Base-by-base conservation (phyloP, 805 yeast genomes). In the Kazachstania psychrophila region DNA sequence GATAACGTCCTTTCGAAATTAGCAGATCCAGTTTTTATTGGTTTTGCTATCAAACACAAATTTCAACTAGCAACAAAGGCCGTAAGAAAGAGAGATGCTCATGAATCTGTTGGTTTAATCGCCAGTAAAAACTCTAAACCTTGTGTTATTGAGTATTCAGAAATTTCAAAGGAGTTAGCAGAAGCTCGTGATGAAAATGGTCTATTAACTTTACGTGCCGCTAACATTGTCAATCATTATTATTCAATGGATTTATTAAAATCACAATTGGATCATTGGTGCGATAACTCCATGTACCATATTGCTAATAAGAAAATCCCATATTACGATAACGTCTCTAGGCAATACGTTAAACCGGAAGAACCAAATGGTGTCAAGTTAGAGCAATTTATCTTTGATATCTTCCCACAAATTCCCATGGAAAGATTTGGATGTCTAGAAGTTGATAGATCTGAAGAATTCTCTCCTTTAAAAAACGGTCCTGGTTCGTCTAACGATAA, bases 351-450 rank as follows among this genome's bases (percentile, higher is more conserved):
- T 20, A 75, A 72, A 48, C 96, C 97, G n/a, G 72, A 66, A 1
- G 72, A 66, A 39, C 84, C 89, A 32, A 92, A 92, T 58, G 98
- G 97, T 29, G 78, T 89, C 54, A 92, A 92, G 59, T 69, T 92
- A 54, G 99, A 92, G 60, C 97, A 89, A 59, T 92, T 92, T 52
- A 94, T 92, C 39, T 92, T 92, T 64, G 99, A 92, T 56, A 94
- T 92, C 17, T 92, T 92, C 63, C 88, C 88, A 34, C 72, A 77
- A 22, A 79, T 92, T 24, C 70, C 73, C 10, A 55, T 88, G 43
- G 55, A 58, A 12, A 74, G 73, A 51, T 92, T 92, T 58, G 98
- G 95, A 1, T 84, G 94, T 56, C 69, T 92, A 40, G 98, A 92
- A 64, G 98, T 92, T 16, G 81, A 74, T 26, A 75, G 99, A 58